Percentiles rank a stretch among this genome's conserved stretches.
These are phyloP conservation scores for Russula vinacea DNA, from an alignment of 768 basidiomycete species.

Conservation along the genomic window DNA sequence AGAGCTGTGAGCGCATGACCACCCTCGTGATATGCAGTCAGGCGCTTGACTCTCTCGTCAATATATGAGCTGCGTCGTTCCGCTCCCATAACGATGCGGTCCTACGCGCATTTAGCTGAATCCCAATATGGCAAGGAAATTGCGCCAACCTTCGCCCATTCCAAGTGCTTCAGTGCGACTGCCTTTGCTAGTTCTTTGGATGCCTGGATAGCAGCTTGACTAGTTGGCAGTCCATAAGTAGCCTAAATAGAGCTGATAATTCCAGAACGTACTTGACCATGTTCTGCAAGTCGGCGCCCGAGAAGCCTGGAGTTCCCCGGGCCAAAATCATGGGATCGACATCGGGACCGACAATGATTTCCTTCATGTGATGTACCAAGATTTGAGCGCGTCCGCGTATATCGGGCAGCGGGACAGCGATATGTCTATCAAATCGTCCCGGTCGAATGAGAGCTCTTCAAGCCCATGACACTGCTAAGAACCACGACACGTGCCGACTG, in stretches of 20 bases:
- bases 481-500: background rate
- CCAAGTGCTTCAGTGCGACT: conserved; percentile 80
- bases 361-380: conserved; percentile 84
- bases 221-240: conserved; percentile 31
- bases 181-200: conserved; percentile 73
- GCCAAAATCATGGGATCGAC: conserved; percentile 88
- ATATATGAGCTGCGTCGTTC: conserved; percentile 90
- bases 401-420: conserved; percentile 93
- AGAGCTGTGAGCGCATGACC: conserved; percentile 94
- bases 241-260: background rate
- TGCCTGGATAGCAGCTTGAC: conserved; percentile 92
- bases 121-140: background rate
- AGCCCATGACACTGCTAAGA: background rate
- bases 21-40: conserved; percentile 98
- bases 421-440: conserved; percentile 92
- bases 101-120: conserved; percentile 42
- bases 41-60: conserved; percentile 77
- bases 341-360: conserved; percentile 63
- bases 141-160: conserved; percentile 88
- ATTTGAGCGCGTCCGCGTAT: conserved; percentile 92
- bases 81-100: conserved; percentile 95
- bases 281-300: conserved; percentile 95
- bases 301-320: conserved; percentile 92
- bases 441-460: conserved; percentile 90
- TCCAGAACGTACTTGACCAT: conserved; percentile 78